phyloP scores from a whole-genome alignment of 805 yeast genomes.

The Wickerhamiella galacta region DNA sequence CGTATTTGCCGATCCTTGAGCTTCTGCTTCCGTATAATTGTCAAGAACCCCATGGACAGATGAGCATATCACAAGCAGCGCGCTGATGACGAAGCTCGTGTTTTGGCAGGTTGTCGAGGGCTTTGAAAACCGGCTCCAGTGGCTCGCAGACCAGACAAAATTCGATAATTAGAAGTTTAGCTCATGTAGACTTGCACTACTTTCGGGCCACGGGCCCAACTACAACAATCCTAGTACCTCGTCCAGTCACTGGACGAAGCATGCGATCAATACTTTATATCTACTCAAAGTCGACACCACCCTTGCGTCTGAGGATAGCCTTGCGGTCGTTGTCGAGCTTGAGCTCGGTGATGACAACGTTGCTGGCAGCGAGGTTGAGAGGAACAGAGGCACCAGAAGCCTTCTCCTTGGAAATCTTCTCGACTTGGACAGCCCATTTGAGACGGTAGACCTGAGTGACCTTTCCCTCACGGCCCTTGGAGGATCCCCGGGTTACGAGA shows the following conservation, averaged over 20 bases:
- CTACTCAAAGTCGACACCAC: slow-evolving; percentile 85
- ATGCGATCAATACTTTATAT: slow-evolving; percentile 13
- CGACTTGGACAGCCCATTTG: slow-evolving; percentile 90
- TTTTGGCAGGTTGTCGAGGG: too few species aligned
- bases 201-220: too few species aligned
- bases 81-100: too few species aligned
- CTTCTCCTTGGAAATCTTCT: slow-evolving; percentile 94
- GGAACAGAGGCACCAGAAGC: slow-evolving; percentile 96
- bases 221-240: too few species aligned
- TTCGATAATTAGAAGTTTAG: too few species aligned
- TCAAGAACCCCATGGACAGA: slow-evolving; percentile 53
- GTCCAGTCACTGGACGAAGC: too few species aligned
- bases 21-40: slow-evolving; percentile 69
- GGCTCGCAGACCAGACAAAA: too few species aligned
- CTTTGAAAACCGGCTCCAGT: too few species aligned
- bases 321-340: slow-evolving; percentile 98
- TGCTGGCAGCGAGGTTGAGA: slow-evolving; percentile 94
- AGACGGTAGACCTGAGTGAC: slow-evolving; percentile 97
- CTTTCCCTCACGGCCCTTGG: slow-evolving; percentile 99
- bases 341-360: slow-evolving; percentile 96
- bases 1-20: slow-evolving; percentile 63
- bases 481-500: slow-evolving; percentile 91
- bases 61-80: background rate
- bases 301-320: slow-evolving; percentile 93
- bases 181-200: too few species aligned